Evolutionary conservation across 2,329 filamentous ascomycete genomes (phyloP).

Genomic region (Chalara sp.): DNA sequence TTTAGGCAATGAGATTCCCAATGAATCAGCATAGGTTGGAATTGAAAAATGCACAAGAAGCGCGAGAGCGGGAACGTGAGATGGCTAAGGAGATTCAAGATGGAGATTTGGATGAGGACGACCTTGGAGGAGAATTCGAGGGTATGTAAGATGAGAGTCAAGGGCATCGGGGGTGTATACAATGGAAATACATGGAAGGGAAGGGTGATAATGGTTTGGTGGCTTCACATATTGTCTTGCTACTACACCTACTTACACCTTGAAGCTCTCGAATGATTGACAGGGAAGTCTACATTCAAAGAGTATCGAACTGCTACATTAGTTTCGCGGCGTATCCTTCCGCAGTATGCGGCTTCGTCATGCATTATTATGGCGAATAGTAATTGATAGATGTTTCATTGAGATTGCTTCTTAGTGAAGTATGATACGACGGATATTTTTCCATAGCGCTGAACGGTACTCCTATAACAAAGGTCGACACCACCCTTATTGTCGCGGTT

Average conservation of each 20-base stretch:
- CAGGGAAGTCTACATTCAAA: background rate
- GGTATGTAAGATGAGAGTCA: slow-evolving; percentile 61
- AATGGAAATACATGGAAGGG: slow-evolving; percentile 8
- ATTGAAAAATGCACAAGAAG: slow-evolving; percentile 96
- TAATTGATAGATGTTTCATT: slow-evolving; percentile 20
- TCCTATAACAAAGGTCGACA: no score
- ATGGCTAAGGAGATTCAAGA: slow-evolving; percentile 99
- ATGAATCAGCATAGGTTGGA: slow-evolving; percentile 99
- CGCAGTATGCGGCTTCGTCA: background rate
- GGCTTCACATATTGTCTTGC: slow-evolving; percentile 24
- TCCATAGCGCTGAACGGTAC: no score
- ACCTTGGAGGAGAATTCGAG: slow-evolving; percentile 92
- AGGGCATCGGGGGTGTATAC: slow-evolving; percentile 12
- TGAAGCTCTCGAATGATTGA: background rate
- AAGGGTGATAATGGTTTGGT: slow-evolving; percentile 15
- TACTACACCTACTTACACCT: slow-evolving; percentile 11
- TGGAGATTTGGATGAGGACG: slow-evolving; percentile 92
- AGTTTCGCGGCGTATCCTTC: slow-evolving; percentile 1
- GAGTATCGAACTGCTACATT: background rate
- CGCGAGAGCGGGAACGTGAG: slow-evolving; percentile 91
- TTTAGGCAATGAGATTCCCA: slow-evolving; percentile 91
- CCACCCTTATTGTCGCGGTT: no score
- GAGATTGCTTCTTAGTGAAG: no score
- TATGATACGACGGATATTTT: no score
- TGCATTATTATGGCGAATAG: slow-evolving; percentile 7